These are phyloP conservation scores for Lachancea sp. DNA, from an alignment of 805 yeast species.

Conservation along the genomic window DNA sequence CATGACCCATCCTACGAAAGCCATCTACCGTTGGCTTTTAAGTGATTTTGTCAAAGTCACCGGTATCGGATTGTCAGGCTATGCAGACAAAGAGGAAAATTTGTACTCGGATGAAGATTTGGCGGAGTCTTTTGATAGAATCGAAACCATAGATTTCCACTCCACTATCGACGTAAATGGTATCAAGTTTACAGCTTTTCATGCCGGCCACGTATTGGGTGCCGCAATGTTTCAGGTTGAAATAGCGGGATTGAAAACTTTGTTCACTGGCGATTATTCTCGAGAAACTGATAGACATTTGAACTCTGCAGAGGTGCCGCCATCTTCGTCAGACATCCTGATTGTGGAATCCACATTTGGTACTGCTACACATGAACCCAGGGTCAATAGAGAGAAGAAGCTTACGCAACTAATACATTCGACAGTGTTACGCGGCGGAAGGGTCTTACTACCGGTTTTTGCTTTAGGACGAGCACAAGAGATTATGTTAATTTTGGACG, in stretches of 20 bases:
- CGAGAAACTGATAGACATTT: constrained; percentile 94
- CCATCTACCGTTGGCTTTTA: constrained; percentile 91
- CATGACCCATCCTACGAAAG: constrained; percentile 99
- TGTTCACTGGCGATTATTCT: constrained; percentile 96
- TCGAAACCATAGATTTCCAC: constrained; percentile 92
- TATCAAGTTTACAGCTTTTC: constrained; percentile 92
- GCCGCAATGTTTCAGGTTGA: constrained; percentile 97
- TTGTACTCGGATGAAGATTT: constrained; percentile 89
- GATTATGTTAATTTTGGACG: constrained; percentile 80
- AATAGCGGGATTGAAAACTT: constrained; percentile 80
- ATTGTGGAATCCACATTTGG: constrained; percentile 97
- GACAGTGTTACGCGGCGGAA: constrained; percentile 80
- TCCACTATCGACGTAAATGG: constrained; percentile 87
- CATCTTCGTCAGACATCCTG: constrained; percentile 75
- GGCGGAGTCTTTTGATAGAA: constrained; percentile 76
- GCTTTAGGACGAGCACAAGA: constrained; percentile 98
- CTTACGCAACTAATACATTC: constrained; percentile 78
- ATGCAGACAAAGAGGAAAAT: constrained; percentile 37
- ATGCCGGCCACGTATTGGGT: constrained; percentile 99
- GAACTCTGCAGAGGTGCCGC: constrained; percentile 92
- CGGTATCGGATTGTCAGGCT: constrained; percentile 40
- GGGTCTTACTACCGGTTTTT: constrained; percentile 88
- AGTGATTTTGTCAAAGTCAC: constrained; percentile 94
- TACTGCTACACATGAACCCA: constrained; percentile 92
- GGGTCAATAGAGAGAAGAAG: constrained; percentile 76